Conservation (phyloP, 257 asterid genomes). For the Capsicum chinense region DNA sequence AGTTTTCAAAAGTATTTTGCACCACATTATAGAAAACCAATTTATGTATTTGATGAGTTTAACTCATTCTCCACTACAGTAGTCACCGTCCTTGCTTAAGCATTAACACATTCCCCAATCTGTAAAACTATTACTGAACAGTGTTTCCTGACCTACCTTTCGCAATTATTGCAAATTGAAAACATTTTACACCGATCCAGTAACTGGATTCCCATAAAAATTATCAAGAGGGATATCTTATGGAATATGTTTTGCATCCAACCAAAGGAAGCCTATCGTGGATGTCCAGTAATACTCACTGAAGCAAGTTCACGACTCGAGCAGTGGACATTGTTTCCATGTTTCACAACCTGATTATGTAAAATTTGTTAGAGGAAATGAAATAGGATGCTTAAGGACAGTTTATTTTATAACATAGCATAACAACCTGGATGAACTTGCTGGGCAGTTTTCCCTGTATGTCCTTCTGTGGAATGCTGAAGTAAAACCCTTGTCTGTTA, state of each 20-base stretch:
- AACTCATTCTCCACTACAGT: not conserved
- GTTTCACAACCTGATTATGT: slow-evolving; percentile 72
- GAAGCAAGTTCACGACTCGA: slow-evolving; percentile 89
- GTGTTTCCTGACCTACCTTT: not conserved
- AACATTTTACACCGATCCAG: not conserved
- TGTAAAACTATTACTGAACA: not conserved
- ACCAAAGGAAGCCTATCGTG: not conserved
- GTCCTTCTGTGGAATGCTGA: slow-evolving; percentile 92
- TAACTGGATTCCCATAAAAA: not conserved
- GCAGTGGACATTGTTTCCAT: slow-evolving; percentile 94
- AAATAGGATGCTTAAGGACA: slow-evolving; percentile 32
- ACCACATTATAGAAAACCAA: not conserved
- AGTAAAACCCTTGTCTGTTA: slow-evolving; percentile 94
- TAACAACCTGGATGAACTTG: slow-evolving; percentile 91
- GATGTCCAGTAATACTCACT: slow-evolving; percentile 53
- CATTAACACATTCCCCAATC: slow-evolving; percentile 14
- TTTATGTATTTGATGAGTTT: not conserved
- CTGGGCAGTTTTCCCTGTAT: slow-evolving; percentile 81
- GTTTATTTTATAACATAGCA: slow-evolving; percentile 20
- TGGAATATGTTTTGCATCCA: not conserved
- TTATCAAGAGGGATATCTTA: not conserved
- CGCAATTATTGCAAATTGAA: not conserved
- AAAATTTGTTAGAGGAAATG: slow-evolving; percentile 32
- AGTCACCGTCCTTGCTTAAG: not conserved
- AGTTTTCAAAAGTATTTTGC: not conserved